Percentiles rank a stretch among this genome's conserved stretches.
Evolutionary conservation across 768 basidiomycete species (phyloP).

Genomic region (Lentinula edodes): DNA sequence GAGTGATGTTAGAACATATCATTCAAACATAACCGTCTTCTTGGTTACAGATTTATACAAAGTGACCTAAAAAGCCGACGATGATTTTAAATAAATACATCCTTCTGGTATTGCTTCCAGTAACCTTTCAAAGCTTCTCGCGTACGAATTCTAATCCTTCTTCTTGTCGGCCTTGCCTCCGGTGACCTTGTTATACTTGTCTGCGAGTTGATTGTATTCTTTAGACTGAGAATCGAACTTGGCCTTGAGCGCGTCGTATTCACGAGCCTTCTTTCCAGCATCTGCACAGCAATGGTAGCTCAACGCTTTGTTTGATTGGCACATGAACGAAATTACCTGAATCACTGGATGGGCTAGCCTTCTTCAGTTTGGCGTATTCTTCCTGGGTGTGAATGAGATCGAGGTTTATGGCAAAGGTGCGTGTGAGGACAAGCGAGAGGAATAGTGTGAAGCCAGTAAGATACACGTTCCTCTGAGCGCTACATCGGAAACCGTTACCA

Average conservation of each 20-base stretch:
- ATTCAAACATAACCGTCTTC: too few relatives aligned
- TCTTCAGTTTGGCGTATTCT: constrained; percentile 75
- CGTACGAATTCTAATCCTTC: constrained; percentile 16
- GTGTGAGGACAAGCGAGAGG: constrained; percentile 90
- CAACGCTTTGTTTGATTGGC: neutral
- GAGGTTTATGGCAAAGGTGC: constrained; percentile 88
- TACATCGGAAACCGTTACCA: constrained; percentile 20
- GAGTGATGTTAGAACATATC: too few relatives aligned
- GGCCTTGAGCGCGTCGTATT: constrained; percentile 47
- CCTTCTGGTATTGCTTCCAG: too few relatives aligned
- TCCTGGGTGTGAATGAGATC: constrained; percentile 91
- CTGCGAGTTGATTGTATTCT: constrained; percentile 58
- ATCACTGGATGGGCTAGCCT: neutral
- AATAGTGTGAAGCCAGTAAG: constrained; percentile 92
- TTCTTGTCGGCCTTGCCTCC: constrained; percentile 50
- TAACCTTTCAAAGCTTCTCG: too few relatives aligned
- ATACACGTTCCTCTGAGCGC: constrained; percentile 87
- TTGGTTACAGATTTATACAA: too few relatives aligned
- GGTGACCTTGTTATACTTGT: constrained; percentile 46
- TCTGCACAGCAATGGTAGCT: neutral
- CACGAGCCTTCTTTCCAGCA: neutral
- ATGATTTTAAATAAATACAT: too few relatives aligned
- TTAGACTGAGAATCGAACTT: constrained; percentile 50
- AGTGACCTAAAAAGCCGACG: too few relatives aligned
- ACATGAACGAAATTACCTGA: neutral